Evolutionary conservation across 305 asterid species (phyloP), one percentile per base, ranked within the genome.

Genomic region (Fraxinus xanthoxyloides): DNA sequence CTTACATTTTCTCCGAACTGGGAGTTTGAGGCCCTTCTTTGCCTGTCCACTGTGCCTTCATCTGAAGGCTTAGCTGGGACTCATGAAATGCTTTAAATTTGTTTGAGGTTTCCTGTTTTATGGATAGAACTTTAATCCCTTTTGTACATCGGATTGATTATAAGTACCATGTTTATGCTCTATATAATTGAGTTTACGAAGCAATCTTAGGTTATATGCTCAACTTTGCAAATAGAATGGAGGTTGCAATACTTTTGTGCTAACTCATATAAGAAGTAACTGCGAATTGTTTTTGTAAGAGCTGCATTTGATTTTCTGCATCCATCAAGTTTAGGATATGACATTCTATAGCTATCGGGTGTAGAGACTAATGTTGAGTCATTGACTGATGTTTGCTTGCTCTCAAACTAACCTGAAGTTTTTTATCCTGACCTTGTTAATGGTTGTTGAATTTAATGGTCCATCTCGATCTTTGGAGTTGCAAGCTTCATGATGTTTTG

Each of bases 21-120:
- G 82, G 84, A 83, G 84, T 79, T 59, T 67, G 77, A 85, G 82
- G 77, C 78, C 83, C 79, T 82, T 78, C 85, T 85, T 83, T 81
- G 51, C 80, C 74, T 78, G 83, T 82, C 31, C 38, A 54, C 77
- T 65, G 34, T 77, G 79, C 76, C 24, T 9, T 48, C 31, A 40
- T 76, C 40, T 54, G 69, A 78, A 77, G 10, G 46, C 56, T 36
- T 67, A 56, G 67, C 81, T 84, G 2, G 23, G 78, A 78, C 83
- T 83, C 82, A 74, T 80, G 83, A 80, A 78, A 81, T 77, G 34
- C 72, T 76, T 76, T 43, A 74, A 73, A 59, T 78, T 83, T 70
- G 24, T 86, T 76, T 80, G 43, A 72, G 43, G 48, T 79, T 77
- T 82, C 77, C 69, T 82, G 70, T 75, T 54, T n/a, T 17, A 38